Conservation (phyloP, 805 yeast genomes). For the Priceomyces medius region DNA sequence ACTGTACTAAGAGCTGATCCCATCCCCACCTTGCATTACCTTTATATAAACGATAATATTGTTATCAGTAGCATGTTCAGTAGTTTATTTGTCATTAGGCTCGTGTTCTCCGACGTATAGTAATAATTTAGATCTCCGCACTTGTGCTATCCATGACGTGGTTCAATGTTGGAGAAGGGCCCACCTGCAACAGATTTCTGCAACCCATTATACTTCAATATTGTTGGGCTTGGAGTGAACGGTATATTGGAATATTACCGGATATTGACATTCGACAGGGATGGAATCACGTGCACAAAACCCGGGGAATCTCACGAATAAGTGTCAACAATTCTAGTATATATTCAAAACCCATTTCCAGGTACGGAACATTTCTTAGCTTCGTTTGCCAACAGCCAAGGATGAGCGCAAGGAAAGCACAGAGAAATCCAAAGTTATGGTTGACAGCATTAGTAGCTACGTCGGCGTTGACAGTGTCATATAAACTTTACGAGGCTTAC, state of each 20-base stretch:
- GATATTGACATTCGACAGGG: not conserved
- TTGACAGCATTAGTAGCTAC: conserved; percentile 36
- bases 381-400: too few species aligned
- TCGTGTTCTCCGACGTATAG: too few species aligned
- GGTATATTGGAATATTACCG: too few species aligned
- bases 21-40: not conserved
- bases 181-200: not conserved
- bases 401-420: conserved; percentile 6
- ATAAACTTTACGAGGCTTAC: conserved; percentile 29
- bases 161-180: not conserved
- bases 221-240: not conserved
- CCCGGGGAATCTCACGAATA: not conserved
- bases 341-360: not conserved
- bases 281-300: not conserved
- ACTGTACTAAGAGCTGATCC: not conserved
- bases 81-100: too few species aligned
- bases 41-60: not conserved
- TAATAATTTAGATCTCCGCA: not conserved
- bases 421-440: conserved; percentile 28
- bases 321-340: not conserved
- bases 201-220: not conserved
- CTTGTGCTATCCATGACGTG: not conserved
- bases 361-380: too few species aligned
- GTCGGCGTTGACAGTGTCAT: conserved; percentile 31
- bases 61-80: too few species aligned